Evolutionary conservation across 495 filamentous ascomycete species (phyloP).

Genomic region (Diplogelasinospora grovesii): DNA sequence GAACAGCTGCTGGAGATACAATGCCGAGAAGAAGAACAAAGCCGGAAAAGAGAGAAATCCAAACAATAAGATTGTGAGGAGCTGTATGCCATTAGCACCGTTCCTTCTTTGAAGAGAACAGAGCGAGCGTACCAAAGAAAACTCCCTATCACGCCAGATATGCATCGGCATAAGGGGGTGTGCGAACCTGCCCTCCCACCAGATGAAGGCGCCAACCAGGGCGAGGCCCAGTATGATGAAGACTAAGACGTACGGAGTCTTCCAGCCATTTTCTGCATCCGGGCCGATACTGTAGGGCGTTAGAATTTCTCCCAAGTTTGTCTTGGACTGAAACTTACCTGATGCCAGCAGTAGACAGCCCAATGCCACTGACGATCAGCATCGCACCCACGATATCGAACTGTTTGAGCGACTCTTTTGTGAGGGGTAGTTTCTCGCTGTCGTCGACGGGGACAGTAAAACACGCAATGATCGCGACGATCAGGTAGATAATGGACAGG

Average conservation of each 20-base stretch:
- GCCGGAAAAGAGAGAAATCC: slow-evolving; percentile 2
- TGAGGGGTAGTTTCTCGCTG: slow-evolving; percentile 3
- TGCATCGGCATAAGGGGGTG: slow-evolving; percentile 1
- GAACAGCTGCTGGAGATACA: slow-evolving; percentile 2
- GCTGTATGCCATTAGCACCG: too few relatives aligned
- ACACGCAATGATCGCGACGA: slow-evolving; percentile 3
- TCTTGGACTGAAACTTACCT: neutral
- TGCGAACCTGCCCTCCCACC: slow-evolving; percentile 1
- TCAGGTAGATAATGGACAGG: slow-evolving; percentile 1
- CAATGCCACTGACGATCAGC: slow-evolving; percentile 2
- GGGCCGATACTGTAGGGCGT: slow-evolving; percentile 3
- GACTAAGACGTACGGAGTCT: slow-evolving; percentile 1
- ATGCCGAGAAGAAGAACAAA: slow-evolving; percentile 4
- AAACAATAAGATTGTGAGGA: neutral
- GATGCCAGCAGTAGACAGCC: slow-evolving; percentile 1
- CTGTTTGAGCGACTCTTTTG: slow-evolving; percentile 1
- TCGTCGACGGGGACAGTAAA: slow-evolving; percentile 1
- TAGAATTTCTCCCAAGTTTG: neutral
- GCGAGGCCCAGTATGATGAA: neutral
- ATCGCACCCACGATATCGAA: neutral
- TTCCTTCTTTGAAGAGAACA: neutral
- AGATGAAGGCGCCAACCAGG: neutral
- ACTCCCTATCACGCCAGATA: slow-evolving; percentile 1
- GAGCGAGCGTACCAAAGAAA: neutral
- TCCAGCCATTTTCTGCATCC: slow-evolving; percentile 2